phyloP scores from a whole-genome alignment of 768 basidiomycete species.

The Mycena belliarum region DNA sequence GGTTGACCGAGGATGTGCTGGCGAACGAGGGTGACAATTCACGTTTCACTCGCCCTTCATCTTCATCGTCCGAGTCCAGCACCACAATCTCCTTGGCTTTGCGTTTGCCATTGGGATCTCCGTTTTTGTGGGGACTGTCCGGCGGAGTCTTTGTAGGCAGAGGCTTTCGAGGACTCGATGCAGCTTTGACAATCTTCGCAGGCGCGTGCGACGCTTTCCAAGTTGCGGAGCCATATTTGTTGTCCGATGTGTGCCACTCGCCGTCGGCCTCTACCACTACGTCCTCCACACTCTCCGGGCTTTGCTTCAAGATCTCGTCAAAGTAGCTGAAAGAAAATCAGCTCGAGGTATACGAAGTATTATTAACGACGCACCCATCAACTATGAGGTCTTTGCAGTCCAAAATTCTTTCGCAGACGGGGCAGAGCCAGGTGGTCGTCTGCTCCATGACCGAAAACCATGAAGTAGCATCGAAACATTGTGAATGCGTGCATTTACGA shows the following conservation, averaged over 20 bases:
- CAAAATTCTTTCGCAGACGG: constrained; percentile 83
- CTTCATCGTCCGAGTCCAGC: constrained; percentile 77
- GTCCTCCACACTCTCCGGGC: constrained; percentile 82
- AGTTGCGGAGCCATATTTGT: constrained; percentile 71
- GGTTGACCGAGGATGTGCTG: constrained; percentile 41
- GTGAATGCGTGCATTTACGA: constrained; percentile 81
- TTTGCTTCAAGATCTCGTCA: constrained; percentile 76
- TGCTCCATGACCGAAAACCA: constrained; percentile 97
- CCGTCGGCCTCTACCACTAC: constrained; percentile 93
- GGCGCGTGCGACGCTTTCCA: constrained; percentile 67
- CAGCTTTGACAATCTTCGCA: constrained; percentile 20
- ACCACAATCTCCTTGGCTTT: constrained; percentile 62
- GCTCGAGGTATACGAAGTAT: background rate
- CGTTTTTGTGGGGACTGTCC: constrained; percentile 24
- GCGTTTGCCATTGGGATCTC: constrained; percentile 41
- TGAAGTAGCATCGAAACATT: constrained; percentile 93
- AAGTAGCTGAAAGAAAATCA: constrained; percentile 64
- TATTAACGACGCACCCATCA: constrained; percentile 68
- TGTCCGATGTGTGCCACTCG: constrained; percentile 92
- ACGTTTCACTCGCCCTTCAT: constrained; percentile 72
- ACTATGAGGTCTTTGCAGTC: constrained; percentile 82
- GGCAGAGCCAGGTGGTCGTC: constrained; percentile 95
- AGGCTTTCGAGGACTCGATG: constrained; percentile 36
- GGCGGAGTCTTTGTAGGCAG: constrained; percentile 26
- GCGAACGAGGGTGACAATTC: constrained; percentile 70